Conservation (phyloP, 495 filamentous ascomycete genomes). For the Chaetomium tenue region DNA sequence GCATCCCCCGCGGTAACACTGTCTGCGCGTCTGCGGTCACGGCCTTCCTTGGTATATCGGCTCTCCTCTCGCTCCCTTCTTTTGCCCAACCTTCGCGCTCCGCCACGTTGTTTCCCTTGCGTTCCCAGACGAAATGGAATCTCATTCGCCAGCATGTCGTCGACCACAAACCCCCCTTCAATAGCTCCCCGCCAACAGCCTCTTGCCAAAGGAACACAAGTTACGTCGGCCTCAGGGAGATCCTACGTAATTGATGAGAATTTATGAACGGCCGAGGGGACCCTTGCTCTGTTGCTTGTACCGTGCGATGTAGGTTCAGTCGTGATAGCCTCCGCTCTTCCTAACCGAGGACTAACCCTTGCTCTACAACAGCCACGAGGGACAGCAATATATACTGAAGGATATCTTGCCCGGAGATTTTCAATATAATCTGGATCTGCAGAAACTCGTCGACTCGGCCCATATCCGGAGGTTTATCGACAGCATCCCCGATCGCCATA, state of each 20-base stretch:
- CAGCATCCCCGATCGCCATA: constrained; percentile 10
- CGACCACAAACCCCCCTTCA: no score
- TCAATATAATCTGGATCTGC: constrained; percentile 5
- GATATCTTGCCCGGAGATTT: constrained; percentile 13
- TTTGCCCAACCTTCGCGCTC: no score
- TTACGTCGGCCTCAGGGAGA: constrained; percentile 3
- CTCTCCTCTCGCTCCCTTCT: no score
- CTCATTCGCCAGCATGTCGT: no score
- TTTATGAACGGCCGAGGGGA: constrained; percentile 10
- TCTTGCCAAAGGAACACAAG: constrained; percentile 7
- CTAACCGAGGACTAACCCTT: not conserved
- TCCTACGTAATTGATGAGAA: constrained; percentile 18
- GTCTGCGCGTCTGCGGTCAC: no score
- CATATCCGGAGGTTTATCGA: constrained; percentile 14
- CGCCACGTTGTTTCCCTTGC: no score
- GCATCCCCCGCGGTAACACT: no score
- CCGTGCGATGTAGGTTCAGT: constrained; percentile 15
- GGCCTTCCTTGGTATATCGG: no score
- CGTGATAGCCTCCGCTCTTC: not conserved
- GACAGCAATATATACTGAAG: constrained; percentile 13
- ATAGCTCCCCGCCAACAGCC: constrained; percentile 5
- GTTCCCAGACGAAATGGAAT: no score
- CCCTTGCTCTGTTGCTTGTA: constrained; percentile 10
- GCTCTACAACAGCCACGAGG: constrained; percentile 9
- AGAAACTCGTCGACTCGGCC: constrained; percentile 14